Percentiles rank a stretch among this genome's conserved stretches.
Evolutionary conservation across 805 yeast species (phyloP).

Genomic region (Metschnikowia cerradonensis): DNA sequence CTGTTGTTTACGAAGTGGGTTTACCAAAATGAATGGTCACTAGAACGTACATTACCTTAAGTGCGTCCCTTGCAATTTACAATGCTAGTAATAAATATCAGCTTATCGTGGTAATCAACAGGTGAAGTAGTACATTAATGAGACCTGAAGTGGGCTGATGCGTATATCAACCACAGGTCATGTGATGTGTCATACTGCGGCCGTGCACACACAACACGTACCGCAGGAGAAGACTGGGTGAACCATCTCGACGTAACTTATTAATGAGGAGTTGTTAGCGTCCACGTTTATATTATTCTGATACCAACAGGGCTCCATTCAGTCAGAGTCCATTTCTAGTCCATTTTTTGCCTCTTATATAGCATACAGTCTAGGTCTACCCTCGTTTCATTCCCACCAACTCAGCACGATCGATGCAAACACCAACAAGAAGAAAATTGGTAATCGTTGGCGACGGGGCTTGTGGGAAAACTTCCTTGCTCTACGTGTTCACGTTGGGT

Average conservation of each 20-base stretch:
- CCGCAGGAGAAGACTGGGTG: background rate
- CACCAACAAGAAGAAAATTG: constrained; percentile 52
- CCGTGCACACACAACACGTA: background rate
- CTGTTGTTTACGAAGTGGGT: no score
- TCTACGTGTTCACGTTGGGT: constrained; percentile 89
- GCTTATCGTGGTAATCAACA: background rate
- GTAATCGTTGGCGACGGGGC: constrained; percentile 96
- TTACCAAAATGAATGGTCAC: background rate
- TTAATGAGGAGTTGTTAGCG: constrained; percentile 1
- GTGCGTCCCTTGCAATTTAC: background rate
- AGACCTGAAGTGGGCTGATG: background rate
- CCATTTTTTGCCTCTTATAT: background rate
- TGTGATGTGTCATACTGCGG: constrained; percentile 3
- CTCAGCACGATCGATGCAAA: constrained; percentile 6
- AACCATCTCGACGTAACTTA: background rate
- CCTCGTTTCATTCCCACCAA: no score
- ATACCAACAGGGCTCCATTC: background rate
- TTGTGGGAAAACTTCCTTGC: constrained; percentile 85
- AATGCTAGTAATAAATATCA: background rate
- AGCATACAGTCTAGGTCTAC: background rate
- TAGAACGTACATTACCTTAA: background rate
- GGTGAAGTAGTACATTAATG: background rate
- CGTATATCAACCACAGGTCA: background rate
- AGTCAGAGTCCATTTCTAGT: background rate
- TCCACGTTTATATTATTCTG: background rate